Base-by-base conservation (phyloP, 306 rosid genomes). In the Malus orientalis region DNA sequence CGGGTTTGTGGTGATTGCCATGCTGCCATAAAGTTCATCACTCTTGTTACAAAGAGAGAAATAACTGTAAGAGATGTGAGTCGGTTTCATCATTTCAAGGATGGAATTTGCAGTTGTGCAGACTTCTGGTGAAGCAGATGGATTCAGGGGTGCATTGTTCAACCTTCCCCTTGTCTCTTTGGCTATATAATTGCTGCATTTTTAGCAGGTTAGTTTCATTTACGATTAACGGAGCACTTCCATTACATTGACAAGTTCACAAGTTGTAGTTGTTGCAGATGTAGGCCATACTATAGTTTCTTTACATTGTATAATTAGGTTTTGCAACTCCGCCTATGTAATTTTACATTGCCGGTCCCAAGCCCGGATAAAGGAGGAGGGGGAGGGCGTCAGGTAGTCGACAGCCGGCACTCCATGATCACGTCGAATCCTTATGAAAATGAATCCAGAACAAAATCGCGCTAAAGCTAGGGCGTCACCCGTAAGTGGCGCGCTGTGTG, bases 1-100 rank as follows among this genome's bases (percentile, higher is more conserved):
- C 79, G 89, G 51, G 81, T 89, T 69, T 89, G 89, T 81, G 89
- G 80, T 61, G 93, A 86, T 82, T 89, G 91, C 79, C 93, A 89
- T 70, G 71, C 81, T 75, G 89, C 90, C 76, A 73, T 89, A 81
- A 86, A 89, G 71, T 66, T 79, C 61, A 83, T 89, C 76, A 81
- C 85, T 27, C 73, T 89, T n/a, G 53, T 85, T 72, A 85, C 89
- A 59, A 76, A 79, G 71, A 86, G 89, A 83, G 80, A 85, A 76
- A 86, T 86, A 78, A 85, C 72, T 57, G 84, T 85, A 58, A 83
- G 90, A 77, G 90, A 84, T 79, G 85, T 78, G 77, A 86, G 83
- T 79, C 84, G 93, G 20, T 89, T 89, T 79, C 93, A 86, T 85
- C 90, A 86, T 84, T 89, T 89, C 75, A 80, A 70, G 72, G 82